phyloP scores from a whole-genome alignment of 2,329 filamentous ascomycete species.

The Colletotrichum gigasporum region DNA sequence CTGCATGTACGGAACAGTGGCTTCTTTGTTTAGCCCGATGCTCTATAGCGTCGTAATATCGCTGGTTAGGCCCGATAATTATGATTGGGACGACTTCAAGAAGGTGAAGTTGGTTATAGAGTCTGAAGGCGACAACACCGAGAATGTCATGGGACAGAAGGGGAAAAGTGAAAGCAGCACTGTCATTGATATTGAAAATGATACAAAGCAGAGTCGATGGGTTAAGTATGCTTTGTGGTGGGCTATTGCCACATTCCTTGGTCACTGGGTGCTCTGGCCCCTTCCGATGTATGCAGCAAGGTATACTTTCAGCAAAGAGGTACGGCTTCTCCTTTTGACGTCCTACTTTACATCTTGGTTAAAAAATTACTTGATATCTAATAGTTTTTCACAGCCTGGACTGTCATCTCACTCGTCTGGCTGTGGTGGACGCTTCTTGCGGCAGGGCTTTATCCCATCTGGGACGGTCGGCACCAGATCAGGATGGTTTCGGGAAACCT shows the following conservation, averaged over 20 bases:
- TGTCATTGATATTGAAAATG: neutral
- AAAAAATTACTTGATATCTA: conserved; percentile 36
- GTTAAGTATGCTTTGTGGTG: conserved; percentile 54
- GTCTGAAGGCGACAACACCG: neutral
- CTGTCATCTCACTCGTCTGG: conserved; percentile 61
- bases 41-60: conserved; percentile 58
- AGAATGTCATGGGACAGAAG: neutral
- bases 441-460: conserved; percentile 57
- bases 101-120: conserved; percentile 52
- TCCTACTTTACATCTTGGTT: too few relatives aligned
- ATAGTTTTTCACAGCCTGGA: conserved; percentile 59
- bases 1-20: conserved; percentile 62
- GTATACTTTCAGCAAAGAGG: conserved; percentile 52
- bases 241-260: conserved; percentile 59
- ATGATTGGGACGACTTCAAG: conserved; percentile 49
- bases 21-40: conserved; percentile 52
- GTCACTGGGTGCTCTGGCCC: conserved; percentile 64
- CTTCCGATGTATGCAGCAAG: conserved; percentile 63
- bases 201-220: conserved; percentile 54
- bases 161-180: neutral
- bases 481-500: conserved; percentile 2
- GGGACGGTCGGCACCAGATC: conserved; percentile 54
- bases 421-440: conserved; percentile 61
- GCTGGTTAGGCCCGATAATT: conserved; percentile 51
- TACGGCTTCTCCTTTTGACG: neutral